A percentile compares a stretch with the other conserved stretches of the same genome.
Conservation (phyloP, 1,284 basidiomycete species). For the Fomitopsis schrenkii region DNA sequence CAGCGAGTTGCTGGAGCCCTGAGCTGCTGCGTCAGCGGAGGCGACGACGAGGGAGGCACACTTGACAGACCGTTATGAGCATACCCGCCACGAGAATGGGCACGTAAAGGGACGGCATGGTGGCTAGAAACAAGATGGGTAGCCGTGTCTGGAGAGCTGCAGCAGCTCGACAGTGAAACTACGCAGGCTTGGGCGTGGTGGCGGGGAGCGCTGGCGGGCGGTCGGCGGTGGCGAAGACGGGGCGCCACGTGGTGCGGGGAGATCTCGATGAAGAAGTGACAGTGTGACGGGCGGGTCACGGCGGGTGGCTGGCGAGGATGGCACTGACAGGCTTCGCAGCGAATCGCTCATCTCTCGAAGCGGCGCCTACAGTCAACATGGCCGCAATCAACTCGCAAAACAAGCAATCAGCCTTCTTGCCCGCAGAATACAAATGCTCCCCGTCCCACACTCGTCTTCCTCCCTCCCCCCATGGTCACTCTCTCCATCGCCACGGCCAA, state of each 20-base stretch:
- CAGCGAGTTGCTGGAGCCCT: constrained; percentile 78
- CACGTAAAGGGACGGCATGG: constrained; percentile 37
- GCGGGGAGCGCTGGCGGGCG: not conserved
- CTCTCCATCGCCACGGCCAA: constrained; percentile 52
- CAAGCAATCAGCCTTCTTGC: constrained; percentile 6
- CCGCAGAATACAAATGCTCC: constrained; percentile 12
- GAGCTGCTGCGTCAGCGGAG: constrained; percentile 13
- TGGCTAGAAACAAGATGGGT: constrained; percentile 26
- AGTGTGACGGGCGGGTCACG: not conserved
- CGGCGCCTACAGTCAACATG: not conserved
- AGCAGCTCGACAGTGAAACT: not conserved
- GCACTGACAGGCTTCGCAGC: constrained; percentile 1
- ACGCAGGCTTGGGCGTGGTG: not conserved
- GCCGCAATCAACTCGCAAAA: constrained; percentile 7
- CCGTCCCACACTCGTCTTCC: constrained; percentile 26
- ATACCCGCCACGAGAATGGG: constrained; percentile 66
- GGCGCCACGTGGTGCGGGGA: not conserved
- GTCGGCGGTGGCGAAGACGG: not conserved
- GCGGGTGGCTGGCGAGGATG: not conserved
- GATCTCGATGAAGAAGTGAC: constrained; percentile 3
- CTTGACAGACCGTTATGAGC: constrained; percentile 61
- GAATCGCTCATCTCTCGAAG: not conserved
- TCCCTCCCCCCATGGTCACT: constrained; percentile 50
- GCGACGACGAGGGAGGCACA: constrained; percentile 3
- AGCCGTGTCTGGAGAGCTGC: constrained; percentile 9